Conservation (phyloP, 2,329 filamentous ascomycete genomes). For the Aurifilum marmelostoma region DNA sequence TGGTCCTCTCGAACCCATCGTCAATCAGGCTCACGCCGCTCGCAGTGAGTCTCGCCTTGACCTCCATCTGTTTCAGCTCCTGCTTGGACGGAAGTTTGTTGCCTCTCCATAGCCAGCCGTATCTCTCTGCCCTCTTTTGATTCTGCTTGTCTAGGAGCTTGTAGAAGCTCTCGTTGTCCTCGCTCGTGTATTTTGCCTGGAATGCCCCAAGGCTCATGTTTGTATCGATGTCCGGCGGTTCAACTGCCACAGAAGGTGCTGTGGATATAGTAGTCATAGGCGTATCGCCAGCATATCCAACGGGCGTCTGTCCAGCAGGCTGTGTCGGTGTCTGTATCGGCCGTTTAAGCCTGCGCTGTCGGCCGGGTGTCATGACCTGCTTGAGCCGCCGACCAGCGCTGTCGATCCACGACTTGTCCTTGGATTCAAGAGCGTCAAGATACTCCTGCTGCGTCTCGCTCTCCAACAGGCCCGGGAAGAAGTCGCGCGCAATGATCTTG, state of each 20-base stretch:
- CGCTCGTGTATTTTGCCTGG: slow-evolving; percentile 91
- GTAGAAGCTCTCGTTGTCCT: slow-evolving; percentile 98
- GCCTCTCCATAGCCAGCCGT: slow-evolving; percentile 84
- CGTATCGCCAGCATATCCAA: slow-evolving; percentile 72
- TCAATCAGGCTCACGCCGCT: slow-evolving; percentile 52
- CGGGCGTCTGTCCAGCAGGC: slow-evolving; percentile 60
- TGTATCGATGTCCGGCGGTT: slow-evolving; percentile 63
- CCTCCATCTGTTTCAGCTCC: slow-evolving; percentile 68
- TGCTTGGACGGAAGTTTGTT: slow-evolving; percentile 87
- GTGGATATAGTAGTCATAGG: slow-evolving; percentile 61
- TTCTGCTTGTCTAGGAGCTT: slow-evolving; percentile 90
- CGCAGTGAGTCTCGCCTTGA: slow-evolving; percentile 56
- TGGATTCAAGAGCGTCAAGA: slow-evolving; percentile 85
- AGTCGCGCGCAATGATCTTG: slow-evolving; percentile 94
- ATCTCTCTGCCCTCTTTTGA: slow-evolving; percentile 78
- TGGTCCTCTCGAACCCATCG: slow-evolving; percentile 61
- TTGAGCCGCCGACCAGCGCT: slow-evolving; percentile 73
- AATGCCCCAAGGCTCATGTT: slow-evolving; percentile 83
- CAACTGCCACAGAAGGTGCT: slow-evolving; percentile 31
- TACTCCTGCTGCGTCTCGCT: slow-evolving; percentile 89
- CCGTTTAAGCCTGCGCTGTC: slow-evolving; percentile 39
- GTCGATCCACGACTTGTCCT: slow-evolving; percentile 82
- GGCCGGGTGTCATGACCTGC: slow-evolving; percentile 81
- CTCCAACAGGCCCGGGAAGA: slow-evolving; percentile 90
- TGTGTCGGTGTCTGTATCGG: slow-evolving; percentile 22